These are phyloP conservation scores for Suillus tomentosus DNA, from an alignment of 768 basidiomycete genomes.

Conservation along the genomic window DNA sequence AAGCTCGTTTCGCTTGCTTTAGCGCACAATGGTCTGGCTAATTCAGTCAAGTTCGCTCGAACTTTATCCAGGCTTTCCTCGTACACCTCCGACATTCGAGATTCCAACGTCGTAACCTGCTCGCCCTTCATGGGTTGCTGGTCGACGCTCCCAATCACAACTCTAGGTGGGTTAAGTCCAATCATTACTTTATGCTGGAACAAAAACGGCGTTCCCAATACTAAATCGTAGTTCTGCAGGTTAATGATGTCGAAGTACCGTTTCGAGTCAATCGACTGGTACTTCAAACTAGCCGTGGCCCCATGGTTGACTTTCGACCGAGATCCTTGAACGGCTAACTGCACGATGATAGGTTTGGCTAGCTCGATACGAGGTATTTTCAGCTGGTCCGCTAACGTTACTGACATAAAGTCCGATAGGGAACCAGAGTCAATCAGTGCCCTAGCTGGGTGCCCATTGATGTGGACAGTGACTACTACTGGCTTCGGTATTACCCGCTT, in stretches of 20 bases:
- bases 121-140: neutral
- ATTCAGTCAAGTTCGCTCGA: neutral
- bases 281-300: neutral
- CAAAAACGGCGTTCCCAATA: neutral
- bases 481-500: too few species aligned
- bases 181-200: neutral
- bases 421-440: too few species aligned
- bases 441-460: too few species aligned
- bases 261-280: neutral
- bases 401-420: too few species aligned
- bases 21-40: accelerated
- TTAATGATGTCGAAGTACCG: neutral
- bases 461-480: too few species aligned
- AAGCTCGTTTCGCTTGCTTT: neutral
- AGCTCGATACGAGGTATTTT: neutral
- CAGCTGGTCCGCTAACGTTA: too few species aligned
- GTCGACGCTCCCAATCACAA: accelerated
- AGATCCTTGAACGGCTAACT: neutral
- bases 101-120: neutral
- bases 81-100: accelerated
- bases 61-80: neutral
- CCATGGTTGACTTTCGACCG: neutral
- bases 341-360: neutral
- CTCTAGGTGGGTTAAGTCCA: neutral
- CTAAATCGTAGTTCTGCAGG: neutral